phyloP scores from a whole-genome alignment of 176 grass and related monocot species.

The Lolium rigidum region DNA sequence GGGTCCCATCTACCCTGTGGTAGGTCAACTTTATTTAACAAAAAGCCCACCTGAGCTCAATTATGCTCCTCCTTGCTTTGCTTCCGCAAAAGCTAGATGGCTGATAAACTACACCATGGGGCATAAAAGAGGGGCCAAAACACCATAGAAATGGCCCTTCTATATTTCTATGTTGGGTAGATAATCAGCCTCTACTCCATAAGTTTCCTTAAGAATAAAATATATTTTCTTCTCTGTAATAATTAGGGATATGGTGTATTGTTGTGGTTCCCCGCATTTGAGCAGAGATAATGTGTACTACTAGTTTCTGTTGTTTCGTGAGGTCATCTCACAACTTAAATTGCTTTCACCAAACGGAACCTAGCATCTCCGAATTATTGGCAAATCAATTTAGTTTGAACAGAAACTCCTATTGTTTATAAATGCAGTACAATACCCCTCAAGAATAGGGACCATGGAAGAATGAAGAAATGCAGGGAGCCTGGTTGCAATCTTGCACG shows the following conservation, averaged over 20 bases:
- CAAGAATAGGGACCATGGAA: constrained; percentile 7
- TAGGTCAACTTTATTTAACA: constrained; percentile 35
- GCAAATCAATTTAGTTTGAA: neutral
- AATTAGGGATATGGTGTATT: constrained; percentile 13
- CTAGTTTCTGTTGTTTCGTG: neutral
- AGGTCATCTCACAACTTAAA: neutral
- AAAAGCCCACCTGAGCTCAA: constrained; percentile 37
- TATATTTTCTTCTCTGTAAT: constrained; percentile 26
- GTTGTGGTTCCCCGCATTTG: neutral
- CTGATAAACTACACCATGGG: constrained; percentile 24
- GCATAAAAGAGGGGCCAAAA: constrained; percentile 9
- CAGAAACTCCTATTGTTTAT: neutral
- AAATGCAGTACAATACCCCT: constrained; percentile 3
- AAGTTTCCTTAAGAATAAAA: constrained; percentile 28
- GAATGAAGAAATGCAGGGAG: neutral
- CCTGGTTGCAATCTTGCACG: neutral
- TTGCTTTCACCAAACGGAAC: neutral
- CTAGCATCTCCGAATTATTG: neutral
- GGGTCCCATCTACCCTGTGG: constrained; percentile 20
- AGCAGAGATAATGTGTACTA: neutral
- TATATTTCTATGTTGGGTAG: constrained; percentile 31
- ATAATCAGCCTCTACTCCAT: constrained; percentile 35
- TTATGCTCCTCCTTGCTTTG: constrained; percentile 42
- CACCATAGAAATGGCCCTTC: constrained; percentile 22
- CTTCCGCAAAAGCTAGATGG: constrained; percentile 28